These are phyloP conservation scores for Globisporangium barbulae DNA, from an alignment of 352 stramenopile species.

Conservation along the genomic window DNA sequence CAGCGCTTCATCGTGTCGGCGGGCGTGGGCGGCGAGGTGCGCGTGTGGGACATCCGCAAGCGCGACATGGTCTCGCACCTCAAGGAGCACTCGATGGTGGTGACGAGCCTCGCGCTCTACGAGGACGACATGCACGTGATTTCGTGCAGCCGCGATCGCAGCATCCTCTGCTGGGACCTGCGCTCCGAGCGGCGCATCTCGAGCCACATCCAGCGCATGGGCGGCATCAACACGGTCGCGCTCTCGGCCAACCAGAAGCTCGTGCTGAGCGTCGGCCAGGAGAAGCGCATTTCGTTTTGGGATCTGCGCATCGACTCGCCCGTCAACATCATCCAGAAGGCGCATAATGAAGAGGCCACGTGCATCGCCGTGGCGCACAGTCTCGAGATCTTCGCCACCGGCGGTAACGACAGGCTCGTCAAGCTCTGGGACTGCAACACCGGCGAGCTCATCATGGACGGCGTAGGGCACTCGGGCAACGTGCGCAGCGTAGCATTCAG, in stretches of 20 bases:
- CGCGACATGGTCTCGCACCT: conserved; percentile 89
- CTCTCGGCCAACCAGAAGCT: conserved; percentile 85
- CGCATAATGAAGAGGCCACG: conserved; percentile 84
- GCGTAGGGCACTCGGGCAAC: conserved; percentile 72
- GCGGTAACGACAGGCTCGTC: conserved; percentile 82
- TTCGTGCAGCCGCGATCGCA: conserved; percentile 86
- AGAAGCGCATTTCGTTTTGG: conserved; percentile 92
- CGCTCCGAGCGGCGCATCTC: conserved; percentile 80
- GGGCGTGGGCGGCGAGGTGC: conserved; percentile 82
- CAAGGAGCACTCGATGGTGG: conserved; percentile 89
- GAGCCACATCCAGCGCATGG: conserved; percentile 92
- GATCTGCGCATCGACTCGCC: conserved; percentile 85
- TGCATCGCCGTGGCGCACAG: conserved; percentile 85
- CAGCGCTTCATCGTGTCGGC: conserved; percentile 84
- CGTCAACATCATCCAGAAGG: conserved; percentile 72
- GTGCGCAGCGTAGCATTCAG: conserved; percentile 83
- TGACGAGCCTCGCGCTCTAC: conserved; percentile 86
- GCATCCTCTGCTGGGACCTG: conserved; percentile 93
- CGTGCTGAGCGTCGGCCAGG: conserved; percentile 90
- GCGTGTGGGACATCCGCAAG: conserved; percentile 92
- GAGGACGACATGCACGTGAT: conserved; percentile 89
- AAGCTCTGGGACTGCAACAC: conserved; percentile 85
- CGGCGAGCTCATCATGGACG: conserved; percentile 62
- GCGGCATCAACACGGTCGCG: conserved; percentile 90
- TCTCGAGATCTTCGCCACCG: conserved; percentile 85